Base-by-base conservation (phyloP, 2,329 filamentous ascomycete genomes). In the Coniochaeta sp. region DNA sequence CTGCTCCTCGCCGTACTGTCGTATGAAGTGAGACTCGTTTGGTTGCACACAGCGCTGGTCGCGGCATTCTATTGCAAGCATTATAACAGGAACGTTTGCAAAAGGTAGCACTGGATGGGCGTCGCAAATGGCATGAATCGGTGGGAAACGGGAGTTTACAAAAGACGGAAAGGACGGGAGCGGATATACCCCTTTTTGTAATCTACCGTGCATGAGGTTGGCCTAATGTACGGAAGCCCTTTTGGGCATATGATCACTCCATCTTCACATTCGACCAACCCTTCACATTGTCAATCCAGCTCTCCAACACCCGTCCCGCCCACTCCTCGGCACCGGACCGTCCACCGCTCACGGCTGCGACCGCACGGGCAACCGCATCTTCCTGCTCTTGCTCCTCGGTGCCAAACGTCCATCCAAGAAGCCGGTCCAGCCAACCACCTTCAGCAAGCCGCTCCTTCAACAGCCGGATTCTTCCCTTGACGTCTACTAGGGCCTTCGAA, bases 271-370 rank as follows among this genome's bases (percentile, higher is more conserved):
- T 64, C 17, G 64, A 63, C 72, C 74, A 75, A 36, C 75, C 74
- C 61, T 70, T 72, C 2, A 76, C 67, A 5, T 70, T 68, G 52
- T 76, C 71, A 56, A 70, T 65, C 76, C 76, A 78, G 57, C 71
- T 73, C 31, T 73, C 69, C 24, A 74, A 64, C n/a, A 76, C 64
- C 24, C 61, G 61, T 1, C 68, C 69, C 7, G 69, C 69, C 74
- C 74, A 77, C 47, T 70, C 66, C 62, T 75, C 73, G 12, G 70
- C 69, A 3, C 59, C 67, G 1, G 58, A 64, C 36, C 62, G 60
- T 0, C 71, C 71, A 1, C 69, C 70, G 1, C 71, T 66, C 7
- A 69, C 64, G 2, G 66, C 68, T 43, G 65, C 59, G 0, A 77
- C 65, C 7, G 67, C 65, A 19, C 61, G 61, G 0, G 59, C 58